Evolutionary conservation across 2,329 filamentous ascomycete species (phyloP).

Genomic region (Dryadomyces sulphureus): DNA sequence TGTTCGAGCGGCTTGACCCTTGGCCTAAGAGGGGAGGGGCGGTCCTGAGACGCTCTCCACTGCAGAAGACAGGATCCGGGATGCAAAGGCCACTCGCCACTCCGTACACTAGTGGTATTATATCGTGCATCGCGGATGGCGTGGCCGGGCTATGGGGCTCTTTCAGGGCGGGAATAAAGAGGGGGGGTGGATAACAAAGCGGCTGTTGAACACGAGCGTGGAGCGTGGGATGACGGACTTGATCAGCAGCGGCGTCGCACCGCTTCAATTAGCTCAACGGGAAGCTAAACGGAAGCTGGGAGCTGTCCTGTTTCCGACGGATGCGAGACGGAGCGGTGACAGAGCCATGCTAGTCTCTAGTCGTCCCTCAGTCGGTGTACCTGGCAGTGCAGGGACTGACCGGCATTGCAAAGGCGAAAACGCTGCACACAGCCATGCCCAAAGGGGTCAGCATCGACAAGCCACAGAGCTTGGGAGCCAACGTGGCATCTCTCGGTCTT

Average conservation of each 20-base stretch:
- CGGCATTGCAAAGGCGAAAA: background rate
- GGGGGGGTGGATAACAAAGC: background rate
- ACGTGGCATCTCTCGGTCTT: background rate
- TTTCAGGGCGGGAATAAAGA: slow-evolving; percentile 1
- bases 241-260: slow-evolving; percentile 2
- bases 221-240: slow-evolving; percentile 2
- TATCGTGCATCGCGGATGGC: background rate
- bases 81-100: background rate
- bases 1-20: slow-evolving; percentile 2
- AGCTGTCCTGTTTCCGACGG: background rate
- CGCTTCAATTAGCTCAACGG: background rate
- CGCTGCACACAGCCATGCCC: background rate
- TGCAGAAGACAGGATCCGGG: background rate
- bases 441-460: background rate
- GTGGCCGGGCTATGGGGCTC: slow-evolving; percentile 1
- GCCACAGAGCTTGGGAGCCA: background rate
- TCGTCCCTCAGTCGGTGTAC: background rate
- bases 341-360: background rate
- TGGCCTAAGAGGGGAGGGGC: slow-evolving; percentile 2
- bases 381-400: background rate
- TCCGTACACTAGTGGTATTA: background rate
- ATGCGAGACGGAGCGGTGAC: background rate
- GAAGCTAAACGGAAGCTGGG: background rate
- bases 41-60: background rate
- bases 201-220: background rate